Base-by-base conservation (phyloP, 768 basidiomycete genomes). In the Tephrocybe rancida region DNA sequence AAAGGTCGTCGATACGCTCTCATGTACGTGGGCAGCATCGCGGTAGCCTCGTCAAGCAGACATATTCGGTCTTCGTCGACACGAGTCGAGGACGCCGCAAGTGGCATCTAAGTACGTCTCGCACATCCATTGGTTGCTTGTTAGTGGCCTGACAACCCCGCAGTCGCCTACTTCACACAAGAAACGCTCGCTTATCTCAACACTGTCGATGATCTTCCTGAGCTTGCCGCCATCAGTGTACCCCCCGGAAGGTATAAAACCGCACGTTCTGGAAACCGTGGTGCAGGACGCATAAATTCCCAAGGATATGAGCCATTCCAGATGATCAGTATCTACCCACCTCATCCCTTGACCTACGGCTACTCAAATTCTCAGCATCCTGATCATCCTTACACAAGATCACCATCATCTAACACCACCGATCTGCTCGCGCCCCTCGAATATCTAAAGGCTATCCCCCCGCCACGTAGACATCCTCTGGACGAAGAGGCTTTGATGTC, bases 151-250 rank as follows among this genome's bases (percentile, higher is more conserved):
- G 2, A 42, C 50, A 59, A 43, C 24, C 27, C 27, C 26, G 18
- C 55, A 92, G 89, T 90, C 61, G 90, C 90, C 8, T 92, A 92
- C 70, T 90, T 85, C 62, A 88, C 85, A 0, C 77, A 83, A 37
- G 83, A 86, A 26, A 81, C 84, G 0, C 65, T 83, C 27, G 76
- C 85, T 47, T 70, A 73, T 46, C 75, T 92, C 19, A 68, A 63
- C 42, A 85, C 82, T 2, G 77, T 92, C 39, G 79, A 87, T 47
- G 81, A 88, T 45, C 68, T 82, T 38, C 80, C 82, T 11, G 67
- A 75, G 38, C 76, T 92, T 42, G 74, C 78, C 9, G 61, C 64
- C 30, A 64, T 92, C 21, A 64, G 68, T 6, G 84, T 86, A 32
- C 88, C 90, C 0, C 66, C 67, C 3, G 84, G 83, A 18, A 78